These are phyloP conservation scores for Harrya chromipes DNA, from an alignment of 768 basidiomycete genomes.

Conservation along the genomic window DNA sequence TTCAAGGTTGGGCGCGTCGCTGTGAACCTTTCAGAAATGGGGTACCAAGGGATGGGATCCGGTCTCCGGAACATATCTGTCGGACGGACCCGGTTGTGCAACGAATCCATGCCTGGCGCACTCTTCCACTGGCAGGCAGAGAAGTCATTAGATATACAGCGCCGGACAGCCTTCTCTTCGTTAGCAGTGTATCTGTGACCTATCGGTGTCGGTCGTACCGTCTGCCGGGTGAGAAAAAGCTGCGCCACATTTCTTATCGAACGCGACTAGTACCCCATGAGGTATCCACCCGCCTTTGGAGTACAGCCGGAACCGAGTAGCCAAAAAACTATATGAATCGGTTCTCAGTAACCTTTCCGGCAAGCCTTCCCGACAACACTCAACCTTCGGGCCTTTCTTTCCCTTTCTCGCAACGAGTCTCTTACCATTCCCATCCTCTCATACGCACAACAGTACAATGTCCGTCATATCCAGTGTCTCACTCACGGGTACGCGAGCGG, in stretches of 20 bases:
- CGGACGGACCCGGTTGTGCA: too few species aligned
- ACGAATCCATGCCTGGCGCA: too few species aligned
- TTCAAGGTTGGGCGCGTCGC: too few species aligned
- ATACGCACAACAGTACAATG: neutral
- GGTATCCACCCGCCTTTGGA: too few species aligned
- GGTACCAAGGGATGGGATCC: too few species aligned
- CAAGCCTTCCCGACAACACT: neutral
- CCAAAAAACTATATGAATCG: conserved; percentile 3
- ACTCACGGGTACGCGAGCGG: conserved; percentile 16
- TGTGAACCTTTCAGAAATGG: too few species aligned
- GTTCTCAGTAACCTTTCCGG: neutral
- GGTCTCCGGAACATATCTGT: too few species aligned
- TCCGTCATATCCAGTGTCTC: conserved; percentile 12
- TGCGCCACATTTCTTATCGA: neutral
- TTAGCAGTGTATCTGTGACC: neutral
- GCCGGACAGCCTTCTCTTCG: neutral
- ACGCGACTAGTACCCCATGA: neutral
- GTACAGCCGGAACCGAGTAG: conserved; percentile 16
- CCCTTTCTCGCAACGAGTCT: too few species aligned
- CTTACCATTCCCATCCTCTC: neutral
- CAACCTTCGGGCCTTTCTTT: neutral
- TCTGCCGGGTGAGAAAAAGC: neutral
- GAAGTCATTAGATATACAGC: too few species aligned
- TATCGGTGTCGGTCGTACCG: too few species aligned
- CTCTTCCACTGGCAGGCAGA: too few species aligned